Evolutionary conservation across 208 protist genomes (phyloP), one percentile per base, ranked within the genome.

Genomic region (Acanthamoeba royreba): DNA sequence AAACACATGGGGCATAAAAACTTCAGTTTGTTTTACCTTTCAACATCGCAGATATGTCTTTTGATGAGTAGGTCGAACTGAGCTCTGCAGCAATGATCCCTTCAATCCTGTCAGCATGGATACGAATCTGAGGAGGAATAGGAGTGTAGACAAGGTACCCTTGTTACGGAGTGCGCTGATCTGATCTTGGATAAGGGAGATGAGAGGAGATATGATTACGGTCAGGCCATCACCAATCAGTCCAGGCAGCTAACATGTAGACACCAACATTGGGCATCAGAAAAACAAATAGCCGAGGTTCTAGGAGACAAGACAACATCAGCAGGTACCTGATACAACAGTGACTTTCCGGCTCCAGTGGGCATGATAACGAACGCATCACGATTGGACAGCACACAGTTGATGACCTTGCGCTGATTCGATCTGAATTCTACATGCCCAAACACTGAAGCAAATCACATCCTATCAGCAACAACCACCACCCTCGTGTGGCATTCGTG

Each of bases 111-210:
- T n/a, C n/a, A n/a, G n/a, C n/a, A n/a, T 4, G n/a, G n/a, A 4
- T 33, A 43, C 8, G 31, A 8, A 81, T 40, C 49, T 55, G 19
- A 25, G 11, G 33, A 74, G 63, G 33, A 74, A 28, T 13, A 15
- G 33, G 63, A 8, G 15, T 13, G 63, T 9, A 74, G 9, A 25
- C 33, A 42, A 42, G 35, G 46, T 1, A 86, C 46, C 43, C 40
- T 46, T 53, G 19, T 28, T 46, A 0, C 77, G 77, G 28, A 55
- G 40, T 22, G 77, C 77, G 0, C 4, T 86, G 4, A 98, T 95
- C 96, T 99, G 99, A 93, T 99, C 99, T 81, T 98, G 94, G 96
- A 99, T 99, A 8, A 99, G 96, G 22, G 98, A 97, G 17, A 99
- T 91, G 8, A 99, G 96, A 42, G 99, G 99, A 0, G 98, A 99